Base-by-base conservation (phyloP, 306 rosid species). In the Rosa lucieae region DNA sequence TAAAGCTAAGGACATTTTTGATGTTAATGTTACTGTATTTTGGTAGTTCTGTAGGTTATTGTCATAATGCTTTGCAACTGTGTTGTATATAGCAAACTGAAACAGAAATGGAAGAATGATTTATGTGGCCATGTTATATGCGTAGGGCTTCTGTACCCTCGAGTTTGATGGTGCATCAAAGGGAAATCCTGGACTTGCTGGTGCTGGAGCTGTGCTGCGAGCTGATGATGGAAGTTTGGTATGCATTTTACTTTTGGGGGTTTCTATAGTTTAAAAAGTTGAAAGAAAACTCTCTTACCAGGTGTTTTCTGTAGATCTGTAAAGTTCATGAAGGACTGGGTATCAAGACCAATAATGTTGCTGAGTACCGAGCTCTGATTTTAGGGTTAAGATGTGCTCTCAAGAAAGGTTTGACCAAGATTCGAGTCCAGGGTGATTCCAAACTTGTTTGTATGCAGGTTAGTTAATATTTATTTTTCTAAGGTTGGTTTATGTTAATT, bases 391-490 rank as follows among this genome's bases (percentile, higher is more conserved):
- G 72, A 87, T 89, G 78, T 91, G 99, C 99, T 58, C 90, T 92
- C 67, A 78, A 85, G 75, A 95, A 86, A 83, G 99, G 99, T 26
- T 95, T 87, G 84, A 87, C 84, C 62, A 82, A 70, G 73, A 92
- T 95, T 72, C 77, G 42, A 53, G 83, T 86, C 83, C 86, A 80
- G 73, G 99, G 99, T 72, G 99, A 95, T 84, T 95, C 99, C 86
- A 95, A 92, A 83, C 99, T 95, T 66, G 92, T 95, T 77, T 95
- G 96, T 86, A 85, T 85, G 97, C 99, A 95, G 99, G 99, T 95
- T 80, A 78, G 90, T 79, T 84, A 3, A n/a, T 18, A 10, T 58
- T 12, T 20, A 14, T 44, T 70, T 53, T 66, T 43, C n/a, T 44
- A 2, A 68, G 13, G 51, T 56, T 58, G 70, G 32, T 83, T 11